These are phyloP conservation scores for Sordariomycetes sp. DNA, from an alignment of 2,329 filamentous ascomycete genomes.

Conservation along the genomic window DNA sequence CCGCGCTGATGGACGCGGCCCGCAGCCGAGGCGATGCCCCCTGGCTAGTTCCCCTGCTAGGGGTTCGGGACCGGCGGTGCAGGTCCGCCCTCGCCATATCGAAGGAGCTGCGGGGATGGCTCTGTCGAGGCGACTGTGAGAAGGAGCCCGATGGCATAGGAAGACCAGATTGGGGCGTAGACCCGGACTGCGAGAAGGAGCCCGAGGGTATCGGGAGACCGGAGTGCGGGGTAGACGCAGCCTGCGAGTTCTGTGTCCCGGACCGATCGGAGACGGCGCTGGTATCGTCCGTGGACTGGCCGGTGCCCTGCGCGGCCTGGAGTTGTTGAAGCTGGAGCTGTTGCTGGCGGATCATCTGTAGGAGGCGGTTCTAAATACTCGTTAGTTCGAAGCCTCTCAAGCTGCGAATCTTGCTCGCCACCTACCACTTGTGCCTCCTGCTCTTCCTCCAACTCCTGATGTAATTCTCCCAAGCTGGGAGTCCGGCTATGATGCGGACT, in stretches of 20 bases:
- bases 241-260: conserved; percentile 16
- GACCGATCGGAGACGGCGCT: conserved; percentile 32
- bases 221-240: conserved; percentile 18
- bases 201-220: conserved; percentile 18
- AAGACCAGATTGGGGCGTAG: conserved; percentile 19
- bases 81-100: conserved; percentile 43
- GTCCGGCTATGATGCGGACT: conserved; percentile 53
- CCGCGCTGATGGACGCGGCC: conserved; percentile 41
- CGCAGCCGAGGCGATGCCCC: conserved; percentile 42
- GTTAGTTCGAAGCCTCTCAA: conserved; percentile 5
- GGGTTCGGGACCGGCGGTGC: conserved; percentile 39
- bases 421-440: conserved; percentile 65
- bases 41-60: conserved; percentile 39
- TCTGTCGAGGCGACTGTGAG: conserved; percentile 35
- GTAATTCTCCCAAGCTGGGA: conserved; percentile 62
- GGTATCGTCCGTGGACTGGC: conserved; percentile 34
- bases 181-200: conserved; percentile 17
- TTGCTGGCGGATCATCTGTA: conserved; percentile 65
- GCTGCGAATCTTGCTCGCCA: conserved; percentile 5
- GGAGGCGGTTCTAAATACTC: conserved; percentile 49
- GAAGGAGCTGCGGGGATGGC: conserved; percentile 42
- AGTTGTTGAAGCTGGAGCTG: conserved; percentile 56
- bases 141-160: conserved; percentile 24
- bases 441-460: conserved; percentile 68
- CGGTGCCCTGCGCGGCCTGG: conserved; percentile 28